Percentiles rank a stretch among this genome's conserved stretches.
These are phyloP conservation scores for Chernovozyma aurita DNA, from an alignment of 1,139 yeast species.

Conservation along the genomic window DNA sequence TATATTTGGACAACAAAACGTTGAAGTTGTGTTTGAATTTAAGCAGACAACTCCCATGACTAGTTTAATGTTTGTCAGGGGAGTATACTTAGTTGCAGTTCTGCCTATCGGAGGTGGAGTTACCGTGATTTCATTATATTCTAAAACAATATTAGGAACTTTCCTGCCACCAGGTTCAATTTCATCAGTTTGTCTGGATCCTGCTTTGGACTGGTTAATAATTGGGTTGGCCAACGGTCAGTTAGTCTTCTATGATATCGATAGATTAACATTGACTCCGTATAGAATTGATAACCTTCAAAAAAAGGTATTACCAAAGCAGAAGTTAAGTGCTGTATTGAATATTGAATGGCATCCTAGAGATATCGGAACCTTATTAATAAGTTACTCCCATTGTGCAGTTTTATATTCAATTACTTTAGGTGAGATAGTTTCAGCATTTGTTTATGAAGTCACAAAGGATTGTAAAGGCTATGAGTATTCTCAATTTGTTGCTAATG, in stretches of 20 bases:
- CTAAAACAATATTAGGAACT: conserved; percentile 53
- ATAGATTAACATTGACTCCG: conserved; percentile 64
- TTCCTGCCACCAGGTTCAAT: conserved; percentile 53
- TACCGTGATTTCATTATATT: conserved; percentile 64
- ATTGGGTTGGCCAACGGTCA: conserved; percentile 79
- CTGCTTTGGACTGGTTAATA: conserved; percentile 81
- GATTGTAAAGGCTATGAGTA: conserved; percentile 31
- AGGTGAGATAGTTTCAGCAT: conserved; percentile 50
- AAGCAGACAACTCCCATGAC: conserved; percentile 49
- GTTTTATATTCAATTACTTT: conserved; percentile 64
- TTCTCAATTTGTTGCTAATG: conserved; percentile 29
- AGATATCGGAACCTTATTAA: conserved; percentile 73
- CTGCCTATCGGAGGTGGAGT: conserved; percentile 47
- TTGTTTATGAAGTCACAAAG: conserved; percentile 50
- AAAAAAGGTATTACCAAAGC: conserved; percentile 46
- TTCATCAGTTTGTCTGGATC: conserved; percentile 71
- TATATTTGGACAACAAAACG: conserved; percentile 81
- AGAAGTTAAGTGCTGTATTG: conserved; percentile 55
- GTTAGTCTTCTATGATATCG: conserved; percentile 76
- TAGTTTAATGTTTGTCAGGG: conserved; percentile 65
- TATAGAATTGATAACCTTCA: conserved; percentile 72
- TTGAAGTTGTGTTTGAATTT: conserved; percentile 63
- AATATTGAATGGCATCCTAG: conserved; percentile 81
- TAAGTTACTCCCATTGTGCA: conserved; percentile 69
- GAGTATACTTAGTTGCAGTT: conserved; percentile 71